These are phyloP conservation scores for Dryas octopetala DNA, from an alignment of 306 rosid genomes.

Conservation along the genomic window DNA sequence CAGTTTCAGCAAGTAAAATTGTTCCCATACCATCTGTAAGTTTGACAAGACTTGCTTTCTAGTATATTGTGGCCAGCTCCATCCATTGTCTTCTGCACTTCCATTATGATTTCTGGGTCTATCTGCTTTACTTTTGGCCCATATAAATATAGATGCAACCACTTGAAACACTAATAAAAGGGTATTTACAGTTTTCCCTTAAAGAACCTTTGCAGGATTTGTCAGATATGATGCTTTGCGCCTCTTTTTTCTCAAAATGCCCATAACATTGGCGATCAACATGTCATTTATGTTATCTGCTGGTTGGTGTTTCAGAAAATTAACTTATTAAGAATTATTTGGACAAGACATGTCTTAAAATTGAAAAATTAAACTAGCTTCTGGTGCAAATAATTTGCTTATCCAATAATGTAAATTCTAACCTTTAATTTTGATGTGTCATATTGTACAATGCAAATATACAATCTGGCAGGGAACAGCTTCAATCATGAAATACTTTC, in stretches of 20 bases:
- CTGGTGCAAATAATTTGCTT: background rate
- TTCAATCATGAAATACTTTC: constrained; percentile 78
- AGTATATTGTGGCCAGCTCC: background rate
- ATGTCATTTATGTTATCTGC: background rate
- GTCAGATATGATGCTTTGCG: background rate
- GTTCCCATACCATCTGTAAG: constrained; percentile 85
- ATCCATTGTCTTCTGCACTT: background rate
- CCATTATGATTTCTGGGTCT: background rate
- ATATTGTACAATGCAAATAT: background rate
- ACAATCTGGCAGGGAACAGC: constrained; percentile 59
- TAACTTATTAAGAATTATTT: background rate
- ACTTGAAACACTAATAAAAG: background rate
- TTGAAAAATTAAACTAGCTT: background rate
- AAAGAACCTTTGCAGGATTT: background rate
- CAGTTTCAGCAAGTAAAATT: constrained; percentile 88
- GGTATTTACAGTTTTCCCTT: background rate
- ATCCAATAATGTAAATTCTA: background rate
- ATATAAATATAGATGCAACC: background rate
- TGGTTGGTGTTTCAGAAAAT: background rate
- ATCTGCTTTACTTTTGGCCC: background rate
- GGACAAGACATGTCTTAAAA: background rate
- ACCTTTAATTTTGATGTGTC: too few relatives aligned
- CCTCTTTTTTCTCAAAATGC: background rate
- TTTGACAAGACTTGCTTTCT: constrained; percentile 24
- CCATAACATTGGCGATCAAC: background rate